Conservation (phyloP, 768 basidiomycete species). For the Boletus reticulatus region DNA sequence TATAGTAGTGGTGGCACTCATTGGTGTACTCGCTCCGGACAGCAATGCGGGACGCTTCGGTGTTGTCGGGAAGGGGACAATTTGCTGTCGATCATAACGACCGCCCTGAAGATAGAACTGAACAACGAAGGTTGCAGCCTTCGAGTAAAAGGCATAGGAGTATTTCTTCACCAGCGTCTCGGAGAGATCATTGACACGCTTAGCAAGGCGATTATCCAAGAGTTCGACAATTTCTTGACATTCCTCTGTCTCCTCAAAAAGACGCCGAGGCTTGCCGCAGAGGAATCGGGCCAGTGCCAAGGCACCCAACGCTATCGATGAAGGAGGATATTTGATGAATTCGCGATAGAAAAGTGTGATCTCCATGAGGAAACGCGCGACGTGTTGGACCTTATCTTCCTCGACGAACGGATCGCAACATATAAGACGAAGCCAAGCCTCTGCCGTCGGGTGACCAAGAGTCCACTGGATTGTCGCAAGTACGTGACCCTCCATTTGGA, state of each 20-base stretch:
- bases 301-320: constrained; percentile 85
- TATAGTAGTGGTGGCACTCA: constrained; percentile 67
- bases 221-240: constrained; percentile 81
- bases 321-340: constrained; percentile 83
- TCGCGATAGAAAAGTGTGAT: constrained; percentile 98
- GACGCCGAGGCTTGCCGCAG: constrained; percentile 73
- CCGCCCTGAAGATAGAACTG: constrained; percentile 93
- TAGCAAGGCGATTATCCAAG: constrained; percentile 83
- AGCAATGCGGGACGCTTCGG: constrained; percentile 37
- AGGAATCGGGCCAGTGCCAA: constrained; percentile 87
- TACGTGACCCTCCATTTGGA: constrained; percentile 99
- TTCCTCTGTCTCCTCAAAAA: constrained; percentile 83
- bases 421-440: constrained; percentile 90
- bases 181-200: constrained; percentile 89
- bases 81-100: constrained; percentile 55
- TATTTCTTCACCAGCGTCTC: constrained; percentile 98
- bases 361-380: constrained; percentile 98
- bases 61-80: constrained; percentile 61
- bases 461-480: constrained; percentile 95
- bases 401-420: constrained; percentile 75
- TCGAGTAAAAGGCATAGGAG: constrained; percentile 94
- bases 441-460: constrained; percentile 95
- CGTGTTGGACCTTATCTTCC: constrained; percentile 88
- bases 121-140: constrained; percentile 89
- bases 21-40: constrained; percentile 67